Evolutionary conservation across 2,329 filamentous ascomycete species (phyloP).

Genomic region (Trichophyton verrucosum): DNA sequence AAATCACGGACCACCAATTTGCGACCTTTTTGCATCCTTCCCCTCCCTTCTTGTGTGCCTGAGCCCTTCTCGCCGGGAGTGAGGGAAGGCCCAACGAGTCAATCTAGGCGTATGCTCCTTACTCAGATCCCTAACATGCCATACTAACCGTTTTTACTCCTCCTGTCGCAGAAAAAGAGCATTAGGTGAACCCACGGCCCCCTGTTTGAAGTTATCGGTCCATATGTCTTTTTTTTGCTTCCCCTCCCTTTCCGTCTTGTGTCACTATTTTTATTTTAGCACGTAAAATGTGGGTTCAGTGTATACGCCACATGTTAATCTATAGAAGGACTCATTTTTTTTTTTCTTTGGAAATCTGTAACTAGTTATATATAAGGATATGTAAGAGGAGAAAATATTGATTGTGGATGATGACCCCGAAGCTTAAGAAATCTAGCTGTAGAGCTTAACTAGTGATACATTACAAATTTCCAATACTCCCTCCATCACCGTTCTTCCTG

Average conservation of each 20-base stretch:
- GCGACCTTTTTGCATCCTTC: not conserved
- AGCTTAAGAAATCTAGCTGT: not conserved
- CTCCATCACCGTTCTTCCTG: no score
- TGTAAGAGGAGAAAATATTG: not conserved
- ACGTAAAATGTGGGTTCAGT: constrained; percentile 1
- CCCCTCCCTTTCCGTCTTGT: not conserved
- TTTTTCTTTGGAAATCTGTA: not conserved
- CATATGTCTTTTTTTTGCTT: not conserved
- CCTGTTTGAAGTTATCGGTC: not conserved
- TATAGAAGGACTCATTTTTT: not conserved
- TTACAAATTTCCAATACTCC: not conserved
- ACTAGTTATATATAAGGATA: constrained; percentile 1
- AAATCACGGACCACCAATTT: constrained; percentile 25
- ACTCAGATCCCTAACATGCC: not conserved
- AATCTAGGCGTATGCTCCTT: constrained; percentile 1
- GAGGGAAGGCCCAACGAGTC: not conserved
- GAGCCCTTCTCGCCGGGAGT: not conserved
- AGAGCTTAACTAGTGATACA: not conserved
- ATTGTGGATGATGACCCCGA: not conserved
- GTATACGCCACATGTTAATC: constrained; percentile 3
- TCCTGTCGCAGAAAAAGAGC: constrained; percentile 3
- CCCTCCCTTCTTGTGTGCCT: not conserved
- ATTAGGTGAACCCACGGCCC: not conserved
- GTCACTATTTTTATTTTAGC: constrained; percentile 3
- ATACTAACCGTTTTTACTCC: constrained; percentile 1